These are phyloP conservation scores for Carallia brachiata DNA, from an alignment of 345 rosid genomes.

Conservation along the genomic window DNA sequence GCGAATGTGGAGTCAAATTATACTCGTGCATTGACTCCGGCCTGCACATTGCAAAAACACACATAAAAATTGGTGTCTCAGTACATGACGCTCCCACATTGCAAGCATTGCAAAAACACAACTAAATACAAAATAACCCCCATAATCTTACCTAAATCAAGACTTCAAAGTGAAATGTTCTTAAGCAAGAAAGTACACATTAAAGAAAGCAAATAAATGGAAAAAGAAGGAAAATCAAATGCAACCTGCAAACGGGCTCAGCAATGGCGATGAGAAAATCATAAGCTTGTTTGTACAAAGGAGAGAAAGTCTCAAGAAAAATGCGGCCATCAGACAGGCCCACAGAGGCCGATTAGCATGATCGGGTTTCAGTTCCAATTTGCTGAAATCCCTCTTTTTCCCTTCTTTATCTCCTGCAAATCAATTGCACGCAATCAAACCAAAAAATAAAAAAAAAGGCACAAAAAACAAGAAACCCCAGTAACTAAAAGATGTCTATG, in stretches of 20 bases:
- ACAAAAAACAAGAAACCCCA: neutral
- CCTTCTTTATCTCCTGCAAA: conserved; percentile 45
- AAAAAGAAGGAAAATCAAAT: neutral
- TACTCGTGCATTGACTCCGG: conserved; percentile 99
- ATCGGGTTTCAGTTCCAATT: conserved; percentile 74
- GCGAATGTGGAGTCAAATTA: conserved; percentile 88
- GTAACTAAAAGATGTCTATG: neutral
- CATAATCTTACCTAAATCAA: neutral
- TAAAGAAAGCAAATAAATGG: neutral
- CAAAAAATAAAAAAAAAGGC: neutral
- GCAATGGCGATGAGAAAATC: conserved; percentile 97
- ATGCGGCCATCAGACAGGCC: conserved; percentile 96
- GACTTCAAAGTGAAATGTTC: too few relatives aligned
- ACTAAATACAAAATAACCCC: neutral
- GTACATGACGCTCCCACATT: too few relatives aligned
- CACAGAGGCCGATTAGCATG: conserved; percentile 84
- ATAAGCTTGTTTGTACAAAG: conserved; percentile 89
- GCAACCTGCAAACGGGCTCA: conserved; percentile 97
- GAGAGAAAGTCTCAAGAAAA: conserved; percentile 77
- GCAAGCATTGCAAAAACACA: too few relatives aligned
- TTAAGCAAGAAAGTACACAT: too few relatives aligned
- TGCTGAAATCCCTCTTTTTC: conserved; percentile 33
- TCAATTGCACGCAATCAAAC: conserved; percentile 1
- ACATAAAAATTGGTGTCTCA: neutral
- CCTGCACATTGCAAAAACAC: conserved; percentile 38